Base-by-base conservation (phyloP, 2,329 filamentous ascomycete species). In the Cladosporium sphaerospermum region DNA sequence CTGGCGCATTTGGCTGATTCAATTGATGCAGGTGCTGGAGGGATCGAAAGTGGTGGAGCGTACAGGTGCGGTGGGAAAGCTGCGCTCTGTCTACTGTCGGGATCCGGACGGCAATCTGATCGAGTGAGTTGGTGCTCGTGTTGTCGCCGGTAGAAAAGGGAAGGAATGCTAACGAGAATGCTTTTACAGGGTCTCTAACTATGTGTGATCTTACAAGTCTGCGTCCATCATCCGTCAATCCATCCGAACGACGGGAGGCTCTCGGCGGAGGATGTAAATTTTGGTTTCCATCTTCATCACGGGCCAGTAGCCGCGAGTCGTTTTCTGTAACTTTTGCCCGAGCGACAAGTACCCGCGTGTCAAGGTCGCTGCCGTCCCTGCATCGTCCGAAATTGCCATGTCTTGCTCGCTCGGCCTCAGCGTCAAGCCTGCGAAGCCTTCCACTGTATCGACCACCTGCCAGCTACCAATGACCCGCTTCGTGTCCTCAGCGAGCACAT, bases 91-190 rank as follows among this genome's bases (percentile, higher is more conserved):
- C 2, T 84, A 84, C 65, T 73, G 81, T 47, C 69, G 80, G 36
- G 81, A 84, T 65, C 80, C 80, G 2, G 82, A 84, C 66, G 78
- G 76, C 4, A 84, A 83, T 63, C 59, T 84, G 57, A 75, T 84
- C 39, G 81, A 84, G 81, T 84, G 61, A 64, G 78, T 70, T 11
- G 37, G 32, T 34, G 9, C 18, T 33, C 14, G 31, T 28, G 14
- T 6, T 13, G 34, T 44, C 18, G 34, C 34, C 7, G 6, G 34
- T n/a, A n/a, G 34, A 11, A 36, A 11, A 36, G n/a, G 34, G 4
- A 9, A n/a, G 39, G 13, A 14, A 16, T 14, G 16, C 14, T 9
- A 18, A 41, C 16, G n/a, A 41, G 11, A n/a, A 14, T n/a, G 2
- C 23, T 13, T n/a, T 9, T 49, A 10, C 44, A 65, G 62, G 44